These are phyloP conservation scores for Dothidotthia symphoricarpi DNA, from an alignment of 2,329 filamentous ascomycete genomes.

Conservation along the genomic window DNA sequence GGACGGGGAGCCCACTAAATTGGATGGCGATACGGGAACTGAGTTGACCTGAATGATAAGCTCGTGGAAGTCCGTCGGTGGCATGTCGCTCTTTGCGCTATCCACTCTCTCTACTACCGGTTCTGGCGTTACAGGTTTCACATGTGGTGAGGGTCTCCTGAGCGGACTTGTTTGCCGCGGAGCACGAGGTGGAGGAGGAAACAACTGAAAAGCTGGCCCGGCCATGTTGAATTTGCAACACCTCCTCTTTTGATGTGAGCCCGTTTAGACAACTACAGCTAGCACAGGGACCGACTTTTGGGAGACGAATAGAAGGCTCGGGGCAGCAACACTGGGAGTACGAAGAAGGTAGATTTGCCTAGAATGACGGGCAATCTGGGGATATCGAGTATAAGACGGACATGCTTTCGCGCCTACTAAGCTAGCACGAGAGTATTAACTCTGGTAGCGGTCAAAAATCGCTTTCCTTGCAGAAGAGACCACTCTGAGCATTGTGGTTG, in stretches of 20 bases:
- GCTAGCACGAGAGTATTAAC: slow-evolving; percentile 14
- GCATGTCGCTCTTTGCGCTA: slow-evolving; percentile 30
- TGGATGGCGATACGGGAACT: slow-evolving; percentile 36
- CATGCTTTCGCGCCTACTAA: slow-evolving; percentile 15
- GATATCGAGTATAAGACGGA: slow-evolving; percentile 35
- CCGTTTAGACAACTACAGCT: slow-evolving; percentile 18
- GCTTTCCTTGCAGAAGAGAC: slow-evolving; percentile 33
- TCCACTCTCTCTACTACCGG: slow-evolving; percentile 31
- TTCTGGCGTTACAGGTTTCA: slow-evolving; percentile 33
- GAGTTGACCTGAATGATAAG: slow-evolving; percentile 43
- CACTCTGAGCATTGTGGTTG: slow-evolving; percentile 27
- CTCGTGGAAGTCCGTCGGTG: slow-evolving; percentile 40
- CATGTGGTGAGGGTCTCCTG: slow-evolving; percentile 22
- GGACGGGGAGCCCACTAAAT: slow-evolving; percentile 21
- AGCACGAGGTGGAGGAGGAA: slow-evolving; percentile 39
- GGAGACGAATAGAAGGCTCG: slow-evolving; percentile 12
- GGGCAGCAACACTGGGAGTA: slow-evolving; percentile 16
- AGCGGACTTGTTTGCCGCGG: slow-evolving; percentile 36
- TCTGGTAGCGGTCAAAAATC: slow-evolving; percentile 37
- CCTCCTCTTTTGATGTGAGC: slow-evolving; percentile 17
- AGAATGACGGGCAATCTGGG: slow-evolving; percentile 31
- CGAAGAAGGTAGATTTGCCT: slow-evolving; percentile 18
- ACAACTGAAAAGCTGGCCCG: slow-evolving; percentile 39
- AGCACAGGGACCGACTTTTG: slow-evolving; percentile 11
- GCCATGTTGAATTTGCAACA: slow-evolving; percentile 28